These are phyloP conservation scores for Entomortierella chlamydospora DNA, from an alignment of 192 early-diverging fungal species.

Conservation along the genomic window DNA sequence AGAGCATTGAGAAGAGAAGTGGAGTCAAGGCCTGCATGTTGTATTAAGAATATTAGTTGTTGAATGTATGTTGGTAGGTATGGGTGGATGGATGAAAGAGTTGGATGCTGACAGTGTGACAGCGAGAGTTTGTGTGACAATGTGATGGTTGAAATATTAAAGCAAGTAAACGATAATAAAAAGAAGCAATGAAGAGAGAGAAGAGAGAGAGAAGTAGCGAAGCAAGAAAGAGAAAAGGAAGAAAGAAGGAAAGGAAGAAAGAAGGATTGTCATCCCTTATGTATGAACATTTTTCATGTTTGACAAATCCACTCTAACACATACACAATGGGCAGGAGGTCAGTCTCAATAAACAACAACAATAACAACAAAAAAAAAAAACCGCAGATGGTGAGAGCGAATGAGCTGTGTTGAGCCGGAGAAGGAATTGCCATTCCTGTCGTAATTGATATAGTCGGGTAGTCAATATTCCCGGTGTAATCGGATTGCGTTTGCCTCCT, in stretches of 20 bases:
- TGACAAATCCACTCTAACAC: no score
- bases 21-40: conserved; percentile 53
- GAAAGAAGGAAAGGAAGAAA: neutral
- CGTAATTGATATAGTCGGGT: no score
- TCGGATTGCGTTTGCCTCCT: no score
- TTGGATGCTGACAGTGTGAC: no score
- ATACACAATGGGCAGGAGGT: no score
- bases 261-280: conserved; percentile 3
- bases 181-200: neutral
- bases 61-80: neutral
- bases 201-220: neutral
- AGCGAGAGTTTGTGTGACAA: neutral
- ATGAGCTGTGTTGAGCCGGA: conserved; percentile 11
- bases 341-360: neutral
- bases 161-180: neutral
- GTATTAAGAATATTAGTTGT: no score
- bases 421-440: conserved; percentile 1
- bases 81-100: neutral
- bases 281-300: no score
- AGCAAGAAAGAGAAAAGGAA: conserved; percentile 8
- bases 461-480: no score
- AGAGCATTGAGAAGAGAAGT: conserved; percentile 53
- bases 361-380: no score
- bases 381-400: neutral
- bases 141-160: neutral